Conservation (phyloP, 768 basidiomycete species). For the Serendipita vermifera region DNA sequence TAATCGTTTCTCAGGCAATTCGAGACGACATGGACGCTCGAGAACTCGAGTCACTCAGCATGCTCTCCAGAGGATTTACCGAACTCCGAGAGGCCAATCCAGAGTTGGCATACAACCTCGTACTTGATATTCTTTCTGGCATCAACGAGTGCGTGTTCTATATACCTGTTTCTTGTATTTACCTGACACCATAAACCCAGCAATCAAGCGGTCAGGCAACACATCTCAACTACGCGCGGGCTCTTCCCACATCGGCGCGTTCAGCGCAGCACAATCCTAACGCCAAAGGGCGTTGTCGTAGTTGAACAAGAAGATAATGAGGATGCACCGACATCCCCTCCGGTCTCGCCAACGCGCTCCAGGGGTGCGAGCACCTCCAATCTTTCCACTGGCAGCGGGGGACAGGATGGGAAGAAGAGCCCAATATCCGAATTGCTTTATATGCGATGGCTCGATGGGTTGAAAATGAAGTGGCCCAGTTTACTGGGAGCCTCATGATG, state of each 20-base stretch:
- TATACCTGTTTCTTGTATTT: background rate
- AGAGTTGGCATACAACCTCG: conserved; percentile 70
- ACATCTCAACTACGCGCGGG: conserved; percentile 66
- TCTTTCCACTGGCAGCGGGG: conserved; percentile 2
- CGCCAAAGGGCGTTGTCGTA: conserved; percentile 66
- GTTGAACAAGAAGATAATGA: conserved; percentile 56
- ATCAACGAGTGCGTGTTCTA: conserved; percentile 68
- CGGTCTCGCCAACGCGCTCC: background rate
- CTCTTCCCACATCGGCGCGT: conserved; percentile 74
- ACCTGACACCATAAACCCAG: conserved; percentile 28
- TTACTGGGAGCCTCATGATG: conserved; percentile 15
- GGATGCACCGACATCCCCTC: background rate
- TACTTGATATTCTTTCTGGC: conserved; percentile 79
- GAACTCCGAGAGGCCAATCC: conserved; percentile 77
- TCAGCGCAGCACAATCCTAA: conserved; percentile 74
- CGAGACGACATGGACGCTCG: conserved; percentile 63
- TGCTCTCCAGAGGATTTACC: conserved; percentile 78
- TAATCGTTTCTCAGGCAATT: conserved; percentile 15
- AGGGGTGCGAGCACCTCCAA: background rate
- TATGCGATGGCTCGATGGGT: conserved; percentile 88
- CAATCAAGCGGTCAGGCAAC: conserved; percentile 62
- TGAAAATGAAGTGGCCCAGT: conserved; percentile 76
- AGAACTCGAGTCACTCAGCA: conserved; percentile 78
- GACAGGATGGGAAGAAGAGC: conserved; percentile 34
- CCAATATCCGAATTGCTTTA: conserved; percentile 95